Conservation (phyloP, 106 monocot species). For the Platanthera zijinensis region DNA sequence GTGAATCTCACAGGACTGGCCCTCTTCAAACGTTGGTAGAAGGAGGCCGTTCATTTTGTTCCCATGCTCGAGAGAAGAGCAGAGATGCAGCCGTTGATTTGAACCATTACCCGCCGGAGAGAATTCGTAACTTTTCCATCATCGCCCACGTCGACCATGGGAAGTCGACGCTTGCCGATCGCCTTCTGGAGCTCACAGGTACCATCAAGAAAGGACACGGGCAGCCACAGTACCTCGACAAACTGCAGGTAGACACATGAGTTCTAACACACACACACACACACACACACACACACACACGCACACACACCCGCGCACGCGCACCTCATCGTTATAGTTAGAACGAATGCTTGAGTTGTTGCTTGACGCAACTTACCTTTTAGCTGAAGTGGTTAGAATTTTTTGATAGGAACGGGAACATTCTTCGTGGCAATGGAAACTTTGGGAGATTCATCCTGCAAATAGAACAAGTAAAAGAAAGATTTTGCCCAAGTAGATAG, state of each 20-base stretch:
- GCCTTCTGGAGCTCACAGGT: constrained; percentile 80
- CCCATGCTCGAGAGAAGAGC: constrained; percentile 21
- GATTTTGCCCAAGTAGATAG: too few relatives aligned
- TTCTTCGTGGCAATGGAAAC: too few relatives aligned
- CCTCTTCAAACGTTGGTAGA: not conserved
- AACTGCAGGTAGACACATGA: constrained; percentile 55
- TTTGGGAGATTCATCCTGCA: too few relatives aligned
- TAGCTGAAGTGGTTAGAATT: too few relatives aligned
- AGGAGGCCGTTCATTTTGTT: constrained; percentile 15
- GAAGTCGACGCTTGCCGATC: constrained; percentile 91
- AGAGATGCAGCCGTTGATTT: constrained; percentile 41
- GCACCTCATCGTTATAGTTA: too few relatives aligned
- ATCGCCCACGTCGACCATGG: constrained; percentile 96
- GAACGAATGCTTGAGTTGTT: too few relatives aligned
- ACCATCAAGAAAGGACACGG: constrained; percentile 92
- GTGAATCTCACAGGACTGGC: not conserved
- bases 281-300: too few relatives aligned
- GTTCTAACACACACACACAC: too few relatives aligned
- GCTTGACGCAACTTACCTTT: too few relatives aligned
- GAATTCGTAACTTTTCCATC: constrained; percentile 90
- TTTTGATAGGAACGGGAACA: too few relatives aligned
- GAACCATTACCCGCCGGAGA: constrained; percentile 71
- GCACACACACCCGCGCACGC: too few relatives aligned
- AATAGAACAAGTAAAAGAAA: too few relatives aligned
- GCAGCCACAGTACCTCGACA: constrained; percentile 97